Evolutionary conservation across 805 yeast genomes (phyloP).

Genomic region (Cyberlindnera sargentensis): DNA sequence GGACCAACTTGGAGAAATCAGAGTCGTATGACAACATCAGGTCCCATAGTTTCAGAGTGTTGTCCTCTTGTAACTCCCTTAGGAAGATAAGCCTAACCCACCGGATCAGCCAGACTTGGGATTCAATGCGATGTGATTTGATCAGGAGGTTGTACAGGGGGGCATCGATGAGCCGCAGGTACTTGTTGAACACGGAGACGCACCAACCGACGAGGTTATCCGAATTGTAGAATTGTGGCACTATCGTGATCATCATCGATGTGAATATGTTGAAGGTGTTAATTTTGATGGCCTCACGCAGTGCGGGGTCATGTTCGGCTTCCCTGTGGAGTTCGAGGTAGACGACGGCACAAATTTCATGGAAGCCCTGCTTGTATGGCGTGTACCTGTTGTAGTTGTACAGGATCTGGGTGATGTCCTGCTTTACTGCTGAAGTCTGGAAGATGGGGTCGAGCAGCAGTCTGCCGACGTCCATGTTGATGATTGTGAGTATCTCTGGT

Average conservation of each 20-base stretch:
- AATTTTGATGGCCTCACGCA: slow-evolving; percentile 8
- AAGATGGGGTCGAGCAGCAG: slow-evolving; percentile 22
- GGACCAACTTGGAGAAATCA: slow-evolving; percentile 29
- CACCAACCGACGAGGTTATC: slow-evolving; percentile 35
- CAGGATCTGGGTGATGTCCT: slow-evolving; percentile 19
- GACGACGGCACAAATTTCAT: slow-evolving; percentile 43
- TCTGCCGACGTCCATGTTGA: slow-evolving; percentile 21
- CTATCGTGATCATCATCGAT: slow-evolving; percentile 35
- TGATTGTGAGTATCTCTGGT: slow-evolving; percentile 5
- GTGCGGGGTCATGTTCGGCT: slow-evolving; percentile 10
- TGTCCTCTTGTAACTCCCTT: slow-evolving; percentile 37
- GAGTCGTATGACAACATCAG: slow-evolving; percentile 28
- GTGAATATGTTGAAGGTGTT: slow-evolving; percentile 42
- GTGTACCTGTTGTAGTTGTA: slow-evolving; percentile 21
- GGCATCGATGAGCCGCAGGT: slow-evolving; percentile 39
- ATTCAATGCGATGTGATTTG: slow-evolving; percentile 37
- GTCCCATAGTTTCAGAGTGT: slow-evolving; percentile 35
- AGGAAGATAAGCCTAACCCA: slow-evolving; percentile 38
- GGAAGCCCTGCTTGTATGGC: slow-evolving; percentile 43
- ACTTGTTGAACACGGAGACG: slow-evolving; percentile 32
- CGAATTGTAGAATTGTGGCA: slow-evolving; percentile 39
- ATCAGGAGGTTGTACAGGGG: slow-evolving; percentile 37
- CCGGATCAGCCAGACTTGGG: slow-evolving; percentile 46
- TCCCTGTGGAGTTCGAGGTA: slow-evolving; percentile 35
- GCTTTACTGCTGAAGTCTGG: slow-evolving; percentile 5